phyloP scores from a whole-genome alignment of 805 yeast species.

The Candida loeiensis region DNA sequence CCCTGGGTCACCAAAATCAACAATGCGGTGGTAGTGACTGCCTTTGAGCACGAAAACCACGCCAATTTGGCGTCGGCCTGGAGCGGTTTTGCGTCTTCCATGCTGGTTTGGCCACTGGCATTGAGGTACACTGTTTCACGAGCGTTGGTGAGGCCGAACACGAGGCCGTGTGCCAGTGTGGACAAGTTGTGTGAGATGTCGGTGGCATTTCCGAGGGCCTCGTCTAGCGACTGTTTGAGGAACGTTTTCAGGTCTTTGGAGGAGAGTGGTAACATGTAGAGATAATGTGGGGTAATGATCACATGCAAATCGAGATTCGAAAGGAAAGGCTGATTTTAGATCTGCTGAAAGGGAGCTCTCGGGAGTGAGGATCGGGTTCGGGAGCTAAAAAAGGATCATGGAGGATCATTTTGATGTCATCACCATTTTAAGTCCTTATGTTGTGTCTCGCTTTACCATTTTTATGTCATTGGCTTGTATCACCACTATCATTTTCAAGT shows the following conservation, averaged over 20 bases:
- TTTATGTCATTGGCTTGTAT: no score
- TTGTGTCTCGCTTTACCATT: no score
- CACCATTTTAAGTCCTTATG: no score
- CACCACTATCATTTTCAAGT: no score
- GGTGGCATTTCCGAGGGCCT: constrained; percentile 4
- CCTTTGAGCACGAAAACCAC: constrained; percentile 30
- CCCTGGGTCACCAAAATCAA: constrained; percentile 33
- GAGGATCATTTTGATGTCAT: no score
- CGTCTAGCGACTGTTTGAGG: constrained; percentile 5
- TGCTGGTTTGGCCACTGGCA: constrained; percentile 9
- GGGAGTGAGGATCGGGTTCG: no score
- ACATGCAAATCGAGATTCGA: neutral
- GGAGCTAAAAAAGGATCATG: no score
- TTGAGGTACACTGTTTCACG: constrained; percentile 22
- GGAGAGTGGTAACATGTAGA: constrained; percentile 3
- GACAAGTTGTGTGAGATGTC: constrained; percentile 1
- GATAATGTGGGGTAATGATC: no score
- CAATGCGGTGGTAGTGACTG: constrained; percentile 34
- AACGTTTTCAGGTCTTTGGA: neutral
- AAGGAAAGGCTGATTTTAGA: neutral
- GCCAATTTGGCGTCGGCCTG: constrained; percentile 18
- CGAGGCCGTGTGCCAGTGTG: constrained; percentile 5
- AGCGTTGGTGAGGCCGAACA: constrained; percentile 24
- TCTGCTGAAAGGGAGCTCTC: no score
- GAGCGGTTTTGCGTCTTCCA: constrained; percentile 16